Base-by-base conservation (phyloP, 306 rosid genomes). In the Cicer chorassanicum region DNA sequence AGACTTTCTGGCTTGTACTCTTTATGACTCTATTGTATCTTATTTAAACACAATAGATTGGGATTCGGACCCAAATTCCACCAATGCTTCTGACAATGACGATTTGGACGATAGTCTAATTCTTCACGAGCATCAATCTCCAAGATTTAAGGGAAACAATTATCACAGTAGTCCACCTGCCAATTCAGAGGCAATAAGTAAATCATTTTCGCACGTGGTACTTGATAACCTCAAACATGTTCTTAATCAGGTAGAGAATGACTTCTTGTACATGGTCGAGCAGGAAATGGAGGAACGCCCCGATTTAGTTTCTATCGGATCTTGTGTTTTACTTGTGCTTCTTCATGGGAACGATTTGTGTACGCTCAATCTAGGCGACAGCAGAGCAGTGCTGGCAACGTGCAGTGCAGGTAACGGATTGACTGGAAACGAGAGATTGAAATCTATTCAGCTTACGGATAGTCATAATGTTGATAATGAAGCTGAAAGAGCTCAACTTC, bases 221-320 rank as follows among this genome's bases (percentile, higher is more conserved):
- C 92, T 95, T 65, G 97, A 85, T 77, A 88, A 92, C 83, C 91
- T 95, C 62, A 86, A 88, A 66, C 91, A 87, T 10, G 92, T 96
- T 67, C 85, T 95, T 66, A 82, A 74, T 81, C 98, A 92, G 84
- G 89, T 77, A 8, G 99, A 95, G 86, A 90, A 83, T 80, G 99
- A 95, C 65, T 95, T 92, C 90, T 73, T 95, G 56, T 87, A 83
- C 89, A 92, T 95, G 98, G 99, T 95, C 60, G 99, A 92, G 80
- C 96, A 86, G 81, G 99, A 95, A 90, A 95, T 92, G 97, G 99
- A 86, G 78, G 93, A 86, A 49, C 98, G 99, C 8, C 99, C 97
- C 3, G 98, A 95, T 88, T 88, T 95, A 82, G 99, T 95, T 70
- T 95, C 96, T 13, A 79, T 95, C 62, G 99, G 99, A 50, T 95